These are phyloP conservation scores for Amanita jacksonii DNA, from an alignment of 768 basidiomycete genomes.

Conservation along the genomic window DNA sequence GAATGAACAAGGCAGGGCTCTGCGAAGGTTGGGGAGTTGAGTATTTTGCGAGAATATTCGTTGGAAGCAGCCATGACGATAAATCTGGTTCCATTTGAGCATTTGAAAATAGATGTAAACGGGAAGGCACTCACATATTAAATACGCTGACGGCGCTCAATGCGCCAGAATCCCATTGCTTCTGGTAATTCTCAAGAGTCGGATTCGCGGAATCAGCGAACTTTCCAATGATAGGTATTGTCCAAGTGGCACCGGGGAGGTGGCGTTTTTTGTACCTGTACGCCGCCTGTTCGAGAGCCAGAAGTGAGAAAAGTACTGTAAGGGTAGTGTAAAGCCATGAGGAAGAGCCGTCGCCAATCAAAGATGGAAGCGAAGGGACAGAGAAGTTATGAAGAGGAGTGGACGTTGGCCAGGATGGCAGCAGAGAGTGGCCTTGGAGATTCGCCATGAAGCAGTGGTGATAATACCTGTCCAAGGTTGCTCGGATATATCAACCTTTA, in stretches of 20 bases:
- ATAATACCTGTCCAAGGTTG: constrained; percentile 17
- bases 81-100: constrained; percentile 46
- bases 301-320: constrained; percentile 61
- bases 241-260: constrained; percentile 85
- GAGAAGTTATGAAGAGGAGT: constrained; percentile 37
- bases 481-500: constrained; percentile 8
- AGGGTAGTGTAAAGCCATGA: constrained; percentile 63
- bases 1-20: constrained; percentile 93
- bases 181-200: constrained; percentile 84
- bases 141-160: constrained; percentile 91
- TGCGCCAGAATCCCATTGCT: constrained; percentile 85
- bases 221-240: constrained; percentile 96
- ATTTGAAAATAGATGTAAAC: not conserved
- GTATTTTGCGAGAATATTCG: constrained; percentile 86
- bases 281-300: constrained; percentile 79
- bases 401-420: constrained; percentile 35
- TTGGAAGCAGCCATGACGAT: constrained; percentile 98
- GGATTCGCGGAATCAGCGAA: constrained; percentile 90
- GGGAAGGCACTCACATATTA: constrained; percentile 66
- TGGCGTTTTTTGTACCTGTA: constrained; percentile 86
- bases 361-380: constrained; percentile 34
- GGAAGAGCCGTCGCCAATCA: constrained; percentile 22
- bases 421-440: constrained; percentile 26
- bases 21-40: constrained; percentile 87
- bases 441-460: constrained; percentile 22